Evolutionary conservation across 2,329 filamentous ascomycete genomes (phyloP).

Genomic region (Cercospora zeae-maydis): DNA sequence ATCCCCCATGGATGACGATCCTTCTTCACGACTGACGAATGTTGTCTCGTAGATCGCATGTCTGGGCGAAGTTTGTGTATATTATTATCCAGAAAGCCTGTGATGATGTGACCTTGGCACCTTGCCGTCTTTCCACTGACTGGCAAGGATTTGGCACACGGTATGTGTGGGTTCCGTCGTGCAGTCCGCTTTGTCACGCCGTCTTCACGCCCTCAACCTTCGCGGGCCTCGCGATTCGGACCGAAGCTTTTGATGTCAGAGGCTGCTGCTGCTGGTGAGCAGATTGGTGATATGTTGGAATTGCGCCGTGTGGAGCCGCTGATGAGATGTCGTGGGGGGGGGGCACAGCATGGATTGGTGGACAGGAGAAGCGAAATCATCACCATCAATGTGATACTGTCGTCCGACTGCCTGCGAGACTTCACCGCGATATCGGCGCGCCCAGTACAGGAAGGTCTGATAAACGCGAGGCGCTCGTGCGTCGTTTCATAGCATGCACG

Average conservation of each 20-base stretch:
- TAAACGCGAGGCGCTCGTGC: conserved; percentile 10
- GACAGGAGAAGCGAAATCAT: not conserved
- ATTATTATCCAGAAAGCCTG: too few species aligned
- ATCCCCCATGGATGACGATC: conserved; percentile 1
- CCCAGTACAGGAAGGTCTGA: not conserved
- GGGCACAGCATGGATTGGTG: not conserved
- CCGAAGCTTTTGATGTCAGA: conserved; percentile 7
- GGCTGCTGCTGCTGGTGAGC: not conserved
- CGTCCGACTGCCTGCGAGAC: not conserved
- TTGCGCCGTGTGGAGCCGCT: conserved; percentile 7
- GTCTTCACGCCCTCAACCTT: conserved; percentile 17
- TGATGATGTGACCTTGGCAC: too few species aligned
- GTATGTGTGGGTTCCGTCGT: not conserved
- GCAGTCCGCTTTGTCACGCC: conserved; percentile 12
- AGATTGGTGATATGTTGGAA: not conserved
- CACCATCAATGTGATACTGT: not conserved
- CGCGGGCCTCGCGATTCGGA: conserved; percentile 15
- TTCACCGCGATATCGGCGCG: not conserved
- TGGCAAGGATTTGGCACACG: not conserved
- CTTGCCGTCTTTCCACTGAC: conserved; percentile 1
- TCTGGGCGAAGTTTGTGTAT: not conserved
- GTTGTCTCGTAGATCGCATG: not conserved
- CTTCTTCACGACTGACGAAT: not conserved
- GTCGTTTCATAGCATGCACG: conserved; percentile 13
- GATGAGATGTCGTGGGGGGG: not conserved